These are phyloP conservation scores for Aspergillus sparsus DNA, from an alignment of 495 filamentous ascomycete species.

Conservation along the genomic window DNA sequence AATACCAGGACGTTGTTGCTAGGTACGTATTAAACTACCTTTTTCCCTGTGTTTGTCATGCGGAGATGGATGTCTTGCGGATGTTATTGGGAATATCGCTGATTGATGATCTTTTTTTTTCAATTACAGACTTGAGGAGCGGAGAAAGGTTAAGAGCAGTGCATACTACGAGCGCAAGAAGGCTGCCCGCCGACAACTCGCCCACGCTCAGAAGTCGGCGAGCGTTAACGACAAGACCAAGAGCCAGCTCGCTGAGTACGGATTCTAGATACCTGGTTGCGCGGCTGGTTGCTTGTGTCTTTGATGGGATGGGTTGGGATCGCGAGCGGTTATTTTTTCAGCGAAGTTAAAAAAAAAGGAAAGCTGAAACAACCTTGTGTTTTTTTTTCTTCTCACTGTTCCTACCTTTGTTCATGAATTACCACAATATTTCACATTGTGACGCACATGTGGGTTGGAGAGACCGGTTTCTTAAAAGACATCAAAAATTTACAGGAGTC, in stretches of 20 bases:
- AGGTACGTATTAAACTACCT: constrained; percentile 64
- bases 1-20: constrained; percentile 98
- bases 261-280: constrained; percentile 64
- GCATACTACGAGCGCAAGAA: constrained; percentile 99
- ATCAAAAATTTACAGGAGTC: constrained; percentile 37
- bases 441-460: constrained; percentile 39
- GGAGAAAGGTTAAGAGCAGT: constrained; percentile 96
- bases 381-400: constrained; percentile 29
- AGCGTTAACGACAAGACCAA: constrained; percentile 76
- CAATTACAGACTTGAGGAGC: constrained; percentile 84
- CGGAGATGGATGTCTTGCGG: neutral
- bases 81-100: constrained; percentile 16
- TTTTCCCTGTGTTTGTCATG: neutral
- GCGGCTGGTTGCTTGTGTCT: constrained; percentile 51
- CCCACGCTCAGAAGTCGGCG: constrained; percentile 88
- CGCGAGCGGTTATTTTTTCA: constrained; percentile 50
- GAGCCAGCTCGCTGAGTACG: constrained; percentile 68
- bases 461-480: constrained; percentile 36
- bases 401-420: constrained; percentile 33
- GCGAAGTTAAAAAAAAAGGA: constrained; percentile 39
- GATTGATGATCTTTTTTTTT: constrained; percentile 38
- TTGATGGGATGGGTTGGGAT: constrained; percentile 48
- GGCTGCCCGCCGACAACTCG: constrained; percentile 81
- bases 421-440: constrained; percentile 34
- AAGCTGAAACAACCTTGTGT: constrained; percentile 42